Evolutionary conservation across 495 filamentous ascomycete species (phyloP), one percentile per base, ranked within the genome.

Genomic region (Letharia lupina): DNA sequence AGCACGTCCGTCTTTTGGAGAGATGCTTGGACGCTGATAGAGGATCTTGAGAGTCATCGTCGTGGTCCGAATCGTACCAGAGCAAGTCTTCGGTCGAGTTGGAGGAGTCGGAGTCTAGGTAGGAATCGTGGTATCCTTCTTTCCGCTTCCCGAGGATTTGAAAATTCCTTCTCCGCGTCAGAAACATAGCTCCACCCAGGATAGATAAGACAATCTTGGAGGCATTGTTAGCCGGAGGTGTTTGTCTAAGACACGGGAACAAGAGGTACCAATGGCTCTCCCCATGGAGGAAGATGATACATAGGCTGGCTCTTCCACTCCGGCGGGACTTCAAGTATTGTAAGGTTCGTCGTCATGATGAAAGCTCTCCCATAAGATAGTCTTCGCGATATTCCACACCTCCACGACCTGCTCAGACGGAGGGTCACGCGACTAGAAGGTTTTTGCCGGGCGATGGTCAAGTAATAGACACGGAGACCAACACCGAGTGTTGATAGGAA

Each of bases 131-230:
- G 33, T 73, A 69, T 33, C 64, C 69, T 57, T 73, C 67, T 68
- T 68, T 68, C 45, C 69, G 64, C 44, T 72, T 73, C 44, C 70
- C 73, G 48, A 83, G 75, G 47, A 85, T 76, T 11, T 73, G 69
- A 65, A 75, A 85, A 63, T 77, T 75, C n/a, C 76, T 73, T 64
- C 82, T 74, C 39, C 84, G 77, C 28, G 83, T 86, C 56, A 84
- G 67, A 62, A 82, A 76, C 75, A 87, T 84, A 39, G 84, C 80
- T 28, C 77, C 75, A 67, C 86, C 67, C 45, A 88, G 79, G 62
- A 88, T 87, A 60, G 77, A 77, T 12, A 83, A 72, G 37, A 88
- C 84, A 58, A 86, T 81, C 84, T 86, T 60, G 40, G 20, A 42
- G 35, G 39, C 16, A 50, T 28, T 39, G 41, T 70, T 16, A 68